These are phyloP conservation scores for Rhinocladiella mackenziei DNA, from an alignment of 2,329 filamentous ascomycete species.

Conservation along the genomic window DNA sequence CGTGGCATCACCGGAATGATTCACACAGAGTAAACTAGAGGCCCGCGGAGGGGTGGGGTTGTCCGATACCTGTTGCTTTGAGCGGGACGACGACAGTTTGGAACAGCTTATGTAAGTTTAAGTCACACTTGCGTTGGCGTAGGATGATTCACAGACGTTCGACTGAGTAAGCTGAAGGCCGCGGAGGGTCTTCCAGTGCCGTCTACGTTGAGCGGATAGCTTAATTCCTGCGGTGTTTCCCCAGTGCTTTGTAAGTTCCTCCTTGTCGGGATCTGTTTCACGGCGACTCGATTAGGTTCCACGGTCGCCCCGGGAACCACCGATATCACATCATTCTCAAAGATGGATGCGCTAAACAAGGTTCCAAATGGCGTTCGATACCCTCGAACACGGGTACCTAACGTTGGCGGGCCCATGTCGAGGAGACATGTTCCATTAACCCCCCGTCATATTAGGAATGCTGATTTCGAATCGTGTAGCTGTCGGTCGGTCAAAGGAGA, in stretches of 20 bases:
- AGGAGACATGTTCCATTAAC: background rate
- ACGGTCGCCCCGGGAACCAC: background rate
- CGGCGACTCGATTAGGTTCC: background rate
- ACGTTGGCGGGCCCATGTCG: background rate
- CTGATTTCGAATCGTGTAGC: background rate
- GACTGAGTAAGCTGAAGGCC: background rate
- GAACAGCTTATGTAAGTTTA: background rate
- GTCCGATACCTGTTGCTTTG: too few species aligned
- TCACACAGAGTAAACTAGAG: too few species aligned
- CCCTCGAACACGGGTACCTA: too few species aligned
- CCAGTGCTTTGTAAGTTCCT: background rate
- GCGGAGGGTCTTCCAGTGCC: background rate
- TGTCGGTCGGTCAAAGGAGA: background rate
- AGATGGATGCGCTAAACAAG: too few species aligned
- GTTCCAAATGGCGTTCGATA: too few species aligned
- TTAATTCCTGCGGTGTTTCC: background rate
- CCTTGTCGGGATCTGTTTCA: background rate
- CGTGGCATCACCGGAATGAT: too few species aligned
- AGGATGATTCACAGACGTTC: background rate
- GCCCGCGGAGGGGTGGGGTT: too few species aligned
- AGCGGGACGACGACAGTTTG: background rate
- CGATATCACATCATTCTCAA: background rate
- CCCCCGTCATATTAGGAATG: background rate
- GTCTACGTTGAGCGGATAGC: background rate
- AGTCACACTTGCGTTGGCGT: background rate